Conservation (phyloP, 192 early-diverging fungal species). For the Gaertneriomyces semiglobifer region DNA sequence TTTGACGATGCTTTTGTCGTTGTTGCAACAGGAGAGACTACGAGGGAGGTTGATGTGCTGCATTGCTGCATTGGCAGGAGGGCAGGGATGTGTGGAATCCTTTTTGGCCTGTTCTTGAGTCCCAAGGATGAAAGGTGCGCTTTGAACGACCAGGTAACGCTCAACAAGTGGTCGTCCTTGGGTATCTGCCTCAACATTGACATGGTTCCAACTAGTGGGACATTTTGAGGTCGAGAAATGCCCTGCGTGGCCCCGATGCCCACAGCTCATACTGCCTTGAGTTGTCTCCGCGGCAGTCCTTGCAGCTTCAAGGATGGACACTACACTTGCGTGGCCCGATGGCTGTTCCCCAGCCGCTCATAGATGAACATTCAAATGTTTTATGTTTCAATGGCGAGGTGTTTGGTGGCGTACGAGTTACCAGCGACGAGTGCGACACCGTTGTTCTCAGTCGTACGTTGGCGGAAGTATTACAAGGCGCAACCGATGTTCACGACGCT, state of each 20-base stretch:
- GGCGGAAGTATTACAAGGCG: slow-evolving; percentile 26
- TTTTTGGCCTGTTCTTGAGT: no score
- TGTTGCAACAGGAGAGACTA: no score
- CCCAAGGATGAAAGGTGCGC: no score
- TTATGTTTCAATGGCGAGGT: slow-evolving; percentile 79
- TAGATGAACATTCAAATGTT: slow-evolving; percentile 11
- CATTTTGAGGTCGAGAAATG: no score
- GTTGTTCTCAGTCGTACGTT: slow-evolving; percentile 41
- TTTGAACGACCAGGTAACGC: no score
- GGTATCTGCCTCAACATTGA: no score
- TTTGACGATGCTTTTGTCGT: no score
- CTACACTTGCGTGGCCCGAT: slow-evolving; percentile 35
- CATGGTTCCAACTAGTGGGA: no score
- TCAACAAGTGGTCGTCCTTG: no score
- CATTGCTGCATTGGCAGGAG: no score
- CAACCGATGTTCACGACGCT: slow-evolving; percentile 13
- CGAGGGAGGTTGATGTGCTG: no score
- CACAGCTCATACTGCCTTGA: neutral
- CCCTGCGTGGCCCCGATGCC: neutral
- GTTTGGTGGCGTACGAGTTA: slow-evolving; percentile 59
- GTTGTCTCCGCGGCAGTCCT: neutral
- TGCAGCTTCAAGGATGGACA: slow-evolving; percentile 25
- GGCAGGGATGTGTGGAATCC: no score
- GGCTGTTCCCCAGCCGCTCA: slow-evolving; percentile 34
- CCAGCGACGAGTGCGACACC: slow-evolving; percentile 58